Evolutionary conservation across 2,329 filamentous ascomycete genomes (phyloP).

Genomic region (Aspergillus sp.): DNA sequence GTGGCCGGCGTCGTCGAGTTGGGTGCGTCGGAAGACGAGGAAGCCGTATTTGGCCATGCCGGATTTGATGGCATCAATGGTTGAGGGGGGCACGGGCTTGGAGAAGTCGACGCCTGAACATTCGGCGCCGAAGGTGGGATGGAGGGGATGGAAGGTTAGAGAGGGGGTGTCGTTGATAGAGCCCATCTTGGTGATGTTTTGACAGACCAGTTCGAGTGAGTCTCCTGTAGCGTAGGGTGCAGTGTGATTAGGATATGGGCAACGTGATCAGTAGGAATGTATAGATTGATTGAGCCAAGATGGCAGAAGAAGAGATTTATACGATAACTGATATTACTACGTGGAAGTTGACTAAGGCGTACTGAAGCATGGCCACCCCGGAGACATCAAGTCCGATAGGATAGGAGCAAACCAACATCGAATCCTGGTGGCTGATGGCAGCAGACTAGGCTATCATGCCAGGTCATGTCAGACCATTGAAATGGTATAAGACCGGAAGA

Average conservation of each 20-base stretch:
- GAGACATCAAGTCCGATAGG: background rate
- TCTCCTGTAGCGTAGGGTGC: no score
- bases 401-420: background rate
- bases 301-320: background rate
- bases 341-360: no score
- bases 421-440: background rate
- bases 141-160: background rate
- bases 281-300: background rate
- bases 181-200: background rate
- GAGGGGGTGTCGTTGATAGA: background rate
- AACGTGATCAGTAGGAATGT: no score
- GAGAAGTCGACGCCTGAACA: background rate
- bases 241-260: no score
- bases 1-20: slow-evolving; percentile 52
- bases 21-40: slow-evolving; percentile 52
- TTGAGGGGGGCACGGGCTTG: background rate
- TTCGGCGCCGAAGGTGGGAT: background rate
- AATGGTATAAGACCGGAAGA: no score
- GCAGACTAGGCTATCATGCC: background rate
- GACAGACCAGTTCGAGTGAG: no score
- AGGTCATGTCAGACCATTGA: background rate
- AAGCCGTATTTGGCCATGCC: slow-evolving; percentile 49
- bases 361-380: background rate
- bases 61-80: background rate
- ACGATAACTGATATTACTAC: background rate